Base-by-base conservation (phyloP, 169 alveolate genomes). In the Plasmodium malariae region DNA sequence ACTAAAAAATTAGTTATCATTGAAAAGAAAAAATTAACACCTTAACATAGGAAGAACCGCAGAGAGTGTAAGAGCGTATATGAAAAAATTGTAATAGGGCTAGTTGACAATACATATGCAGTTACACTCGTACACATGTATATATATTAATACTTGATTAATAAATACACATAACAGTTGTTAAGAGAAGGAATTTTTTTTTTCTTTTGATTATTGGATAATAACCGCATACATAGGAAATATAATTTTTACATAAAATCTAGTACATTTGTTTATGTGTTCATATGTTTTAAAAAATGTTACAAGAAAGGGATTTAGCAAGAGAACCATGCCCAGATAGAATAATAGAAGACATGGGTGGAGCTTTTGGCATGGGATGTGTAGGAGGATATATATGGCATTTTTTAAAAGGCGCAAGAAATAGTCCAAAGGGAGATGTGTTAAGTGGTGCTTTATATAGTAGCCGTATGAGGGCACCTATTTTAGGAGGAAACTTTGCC, bases 251-350 rank as follows among this genome's bases (percentile, higher is more conserved):
- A n/a, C n/a, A n/a, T n/a, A n/a, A n/a, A n/a, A n/a, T n/a, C n/a
- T n/a, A n/a, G n/a, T n/a, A n/a, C n/a, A n/a, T 19, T 19, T 17
- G 3, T 3, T 14, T 14, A n/a, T 62, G 48, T 28, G 28, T 55
- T 83, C 85, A 83, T 55, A 83, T 67, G 91, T 67, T 83, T 24
- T 67, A 83, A 28, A 80, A 76, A 80, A 83, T 83, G 91, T 21
- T 65, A 49, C 91, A 94, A 88, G 96, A 95, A 72, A 94, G 97
- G 24, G 98, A 97, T 67, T 80, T 94, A 87, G 94, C 97, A 17
- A 91, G 98, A 49, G 98, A 96, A 83, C 99, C 99, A 12, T 98
- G 99, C 70, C 99, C 99, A 14, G 99, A 97, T 60, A 95, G 99
- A 91, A 96, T 98, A 37, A 95, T 97, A 67, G 99, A 97, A 86